Base-by-base conservation (phyloP, 2,329 filamentous ascomycete species). In the Aspergillus unguis region DNA sequence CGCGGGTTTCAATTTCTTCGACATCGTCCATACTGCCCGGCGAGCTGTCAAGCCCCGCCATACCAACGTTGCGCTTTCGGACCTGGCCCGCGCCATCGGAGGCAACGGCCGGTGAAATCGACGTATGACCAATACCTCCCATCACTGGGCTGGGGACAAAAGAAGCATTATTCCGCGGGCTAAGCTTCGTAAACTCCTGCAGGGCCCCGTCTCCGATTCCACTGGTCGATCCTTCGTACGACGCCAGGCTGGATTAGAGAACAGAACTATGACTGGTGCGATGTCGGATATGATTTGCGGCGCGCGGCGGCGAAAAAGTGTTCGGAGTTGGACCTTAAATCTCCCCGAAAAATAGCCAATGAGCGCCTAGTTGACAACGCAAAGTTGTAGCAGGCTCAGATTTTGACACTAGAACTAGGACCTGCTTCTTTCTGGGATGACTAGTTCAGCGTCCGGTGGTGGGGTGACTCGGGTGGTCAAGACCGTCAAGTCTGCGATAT, bases 31-130 rank as follows among this genome's bases (percentile, higher is more conserved):
- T 64, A 60, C 75, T 78, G 32, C 70, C 73, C 7, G 75, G 75
- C 17, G 75, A 77, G 59, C 73, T 77, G 51, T 77, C 75, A 42
- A 77, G 65, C 36, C 73, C 75, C 44, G 74, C 71, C 50, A 70
- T 64, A 44, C 66, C 70, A 48, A 69, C 64, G 67, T 73, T 74
- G 55, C 75, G 72, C 63, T 77, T 77, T 62, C 63, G 70, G 63
- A 61, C 62, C 52, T 61, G 65, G 48, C 58, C 59, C 58, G 65
- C 57, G 58, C 56, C 61, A 54, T 69, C 67, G 54, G 64, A 50
- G 29, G 59, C 61, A 44, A 58, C 50, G 50, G 62, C 58, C 54
- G 60, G 62, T 45, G 67, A 62, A 53, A 62, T 54, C 50, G 65
- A 57, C 43, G 64, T 55, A 62, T 67, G 64, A 56, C 64, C 65